Conservation (phyloP, 1,139 yeast species). For the Lipomyces yarrowii region DNA sequence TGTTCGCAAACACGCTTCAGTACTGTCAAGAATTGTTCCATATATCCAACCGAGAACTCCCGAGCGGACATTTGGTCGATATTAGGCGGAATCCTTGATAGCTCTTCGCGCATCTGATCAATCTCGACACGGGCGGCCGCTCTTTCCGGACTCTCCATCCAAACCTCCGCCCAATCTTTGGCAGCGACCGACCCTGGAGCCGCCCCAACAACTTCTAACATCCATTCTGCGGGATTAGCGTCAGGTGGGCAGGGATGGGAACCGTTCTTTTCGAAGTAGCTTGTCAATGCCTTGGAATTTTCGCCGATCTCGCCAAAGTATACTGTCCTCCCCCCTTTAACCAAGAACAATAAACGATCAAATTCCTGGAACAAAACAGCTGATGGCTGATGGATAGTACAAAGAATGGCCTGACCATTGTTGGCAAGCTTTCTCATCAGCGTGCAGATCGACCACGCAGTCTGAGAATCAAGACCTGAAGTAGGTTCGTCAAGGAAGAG, state of each 20-base stretch:
- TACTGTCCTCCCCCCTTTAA: conserved; percentile 75
- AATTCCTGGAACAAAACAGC: conserved; percentile 76
- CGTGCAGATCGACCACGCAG: conserved; percentile 85
- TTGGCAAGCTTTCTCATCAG: conserved; percentile 73
- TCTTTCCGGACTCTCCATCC: conserved; percentile 64
- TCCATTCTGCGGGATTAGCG: conserved; percentile 85
- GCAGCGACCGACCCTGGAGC: conserved; percentile 74
- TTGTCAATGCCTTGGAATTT: conserved; percentile 59
- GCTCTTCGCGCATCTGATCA: conserved; percentile 28
- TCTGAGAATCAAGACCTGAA: conserved; percentile 88
- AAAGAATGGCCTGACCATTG: conserved; percentile 80
- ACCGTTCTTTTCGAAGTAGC: conserved; percentile 71
- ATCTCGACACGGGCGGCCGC: conserved; percentile 44
- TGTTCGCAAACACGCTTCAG: conserved; percentile 56
- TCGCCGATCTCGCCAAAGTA: conserved; percentile 80
- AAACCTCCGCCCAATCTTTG: conserved; percentile 65
- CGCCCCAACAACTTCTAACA: conserved; percentile 77
- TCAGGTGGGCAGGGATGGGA: conserved; percentile 62
- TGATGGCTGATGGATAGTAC: conserved; percentile 85
- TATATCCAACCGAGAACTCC: conserved; percentile 75
- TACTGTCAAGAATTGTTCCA: conserved; percentile 53
- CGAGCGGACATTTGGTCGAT: conserved; percentile 45
- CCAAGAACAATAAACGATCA: conserved; percentile 71
- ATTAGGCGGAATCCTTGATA: conserved; percentile 30
- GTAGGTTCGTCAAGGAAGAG: conserved; percentile 91